These are phyloP conservation scores for Podospora australis DNA, from an alignment of 495 filamentous ascomycete species.

Conservation along the genomic window DNA sequence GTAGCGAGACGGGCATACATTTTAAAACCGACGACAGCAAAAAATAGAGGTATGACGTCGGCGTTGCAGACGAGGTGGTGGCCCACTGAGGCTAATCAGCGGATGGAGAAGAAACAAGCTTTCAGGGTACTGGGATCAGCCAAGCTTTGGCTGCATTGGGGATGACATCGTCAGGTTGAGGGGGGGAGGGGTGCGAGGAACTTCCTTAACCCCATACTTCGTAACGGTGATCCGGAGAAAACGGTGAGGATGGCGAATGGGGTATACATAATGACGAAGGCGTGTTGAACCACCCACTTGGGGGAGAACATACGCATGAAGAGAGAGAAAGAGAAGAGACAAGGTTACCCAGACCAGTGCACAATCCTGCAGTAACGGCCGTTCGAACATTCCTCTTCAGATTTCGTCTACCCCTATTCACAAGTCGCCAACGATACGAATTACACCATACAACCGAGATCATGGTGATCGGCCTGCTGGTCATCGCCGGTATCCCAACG, in stretches of 20 bases:
- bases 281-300: neutral
- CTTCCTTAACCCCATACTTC: neutral
- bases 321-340: neutral
- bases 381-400: no score
- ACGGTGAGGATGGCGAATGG: neutral
- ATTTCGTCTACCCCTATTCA: neutral
- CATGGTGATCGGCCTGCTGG: conserved; percentile 42
- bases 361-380: no score
- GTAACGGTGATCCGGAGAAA: neutral
- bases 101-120: conserved; percentile 14
- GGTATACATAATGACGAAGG: neutral
- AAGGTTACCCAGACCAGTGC: no score
- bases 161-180: conserved; percentile 15
- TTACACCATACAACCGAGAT: neutral
- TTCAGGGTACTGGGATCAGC: conserved; percentile 8
- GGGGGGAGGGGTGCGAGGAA: conserved; percentile 4
- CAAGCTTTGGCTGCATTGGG: conserved; percentile 3
- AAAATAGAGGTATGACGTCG: conserved; percentile 18
- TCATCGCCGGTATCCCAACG: conserved; percentile 42
- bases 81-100: conserved; percentile 2
- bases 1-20: neutral
- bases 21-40: neutral
- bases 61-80: neutral
- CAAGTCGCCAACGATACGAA: neutral
- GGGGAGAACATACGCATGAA: neutral